A percentile compares a stretch with the other conserved stretches of the same genome.
phyloP scores from a whole-genome alignment of 192 early-diverging fungal genomes.

The Coemansia sp. region DNA sequence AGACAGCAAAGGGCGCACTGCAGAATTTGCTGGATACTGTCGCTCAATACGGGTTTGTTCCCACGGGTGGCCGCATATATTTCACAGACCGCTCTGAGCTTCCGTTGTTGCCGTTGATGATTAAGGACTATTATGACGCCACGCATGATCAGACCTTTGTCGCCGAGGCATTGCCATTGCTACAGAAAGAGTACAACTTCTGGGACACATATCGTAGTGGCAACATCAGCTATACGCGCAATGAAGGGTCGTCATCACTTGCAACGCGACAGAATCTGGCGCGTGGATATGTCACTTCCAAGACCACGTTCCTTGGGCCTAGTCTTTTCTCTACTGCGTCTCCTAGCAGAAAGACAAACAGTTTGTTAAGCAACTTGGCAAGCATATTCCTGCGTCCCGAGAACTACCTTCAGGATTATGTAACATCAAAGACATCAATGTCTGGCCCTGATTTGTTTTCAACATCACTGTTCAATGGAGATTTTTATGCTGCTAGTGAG shows the following conservation, averaged over 20 bases:
- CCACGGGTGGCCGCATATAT: slow-evolving; percentile 72
- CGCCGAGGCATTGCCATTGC: slow-evolving; percentile 54
- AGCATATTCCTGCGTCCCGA: slow-evolving; percentile 1
- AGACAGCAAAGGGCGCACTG: slow-evolving; percentile 62
- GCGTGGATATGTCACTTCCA: slow-evolving; percentile 12
- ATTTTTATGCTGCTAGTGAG: slow-evolving; percentile 32
- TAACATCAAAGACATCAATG: neutral
- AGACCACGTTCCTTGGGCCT: slow-evolving; percentile 27
- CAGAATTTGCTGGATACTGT: slow-evolving; percentile 66
- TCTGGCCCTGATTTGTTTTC: slow-evolving; percentile 2
- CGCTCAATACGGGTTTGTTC: slow-evolving; percentile 61
- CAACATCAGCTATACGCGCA: slow-evolving; percentile 37
- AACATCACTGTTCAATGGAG: slow-evolving; percentile 14
- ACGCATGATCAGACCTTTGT: slow-evolving; percentile 60
- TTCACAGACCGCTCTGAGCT: slow-evolving; percentile 73
- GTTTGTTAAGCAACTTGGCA: neutral
- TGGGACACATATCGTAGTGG: slow-evolving; percentile 61
- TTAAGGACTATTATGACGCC: slow-evolving; percentile 60
- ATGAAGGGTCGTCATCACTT: slow-evolving; percentile 5
- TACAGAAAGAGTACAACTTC: slow-evolving; percentile 62
- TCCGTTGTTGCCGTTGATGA: slow-evolving; percentile 69
- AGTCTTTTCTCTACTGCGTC: slow-evolving; percentile 19
- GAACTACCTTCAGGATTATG: neutral
- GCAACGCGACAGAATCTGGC: slow-evolving; percentile 14
- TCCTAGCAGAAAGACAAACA: no score